Conservation (phyloP, 371 early-diverging fungal genomes). For the Syncephalis plumigaleata region DNA sequence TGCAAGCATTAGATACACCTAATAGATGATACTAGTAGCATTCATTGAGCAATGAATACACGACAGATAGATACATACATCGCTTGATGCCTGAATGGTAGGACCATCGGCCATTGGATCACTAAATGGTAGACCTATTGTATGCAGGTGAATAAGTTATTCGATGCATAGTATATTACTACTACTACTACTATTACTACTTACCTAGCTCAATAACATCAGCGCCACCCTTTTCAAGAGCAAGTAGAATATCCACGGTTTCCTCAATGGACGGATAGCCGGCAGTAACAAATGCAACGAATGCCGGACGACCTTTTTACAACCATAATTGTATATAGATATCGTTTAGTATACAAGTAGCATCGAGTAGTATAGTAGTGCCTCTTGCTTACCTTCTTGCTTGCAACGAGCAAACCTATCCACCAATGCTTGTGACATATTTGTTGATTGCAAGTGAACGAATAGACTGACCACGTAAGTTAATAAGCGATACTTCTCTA, state of each 20-base stretch:
- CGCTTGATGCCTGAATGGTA: conserved; percentile 81
- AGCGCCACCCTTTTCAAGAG: conserved; percentile 79
- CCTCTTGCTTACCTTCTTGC: background rate
- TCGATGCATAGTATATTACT: background rate
- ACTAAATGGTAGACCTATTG: conserved; percentile 81
- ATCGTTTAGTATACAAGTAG: background rate
- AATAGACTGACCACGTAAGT: too few relatives aligned
- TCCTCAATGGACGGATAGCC: conserved; percentile 68
- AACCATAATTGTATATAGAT: background rate
- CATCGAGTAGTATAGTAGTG: background rate
- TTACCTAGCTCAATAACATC: conserved; percentile 93
- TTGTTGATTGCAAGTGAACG: too few relatives aligned
- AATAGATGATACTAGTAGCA: background rate
- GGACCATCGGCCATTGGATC: conserved; percentile 97
- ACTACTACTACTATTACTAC: background rate
- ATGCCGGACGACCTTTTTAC: conserved; percentile 55
- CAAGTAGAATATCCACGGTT: conserved; percentile 68
- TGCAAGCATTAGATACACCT: too few relatives aligned
- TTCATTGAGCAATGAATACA: background rate
- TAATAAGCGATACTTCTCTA: too few relatives aligned
- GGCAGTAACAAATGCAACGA: conserved; percentile 86
- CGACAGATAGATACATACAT: too few relatives aligned
- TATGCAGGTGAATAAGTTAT: background rate
- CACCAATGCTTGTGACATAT: too few relatives aligned
- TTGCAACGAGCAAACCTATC: too few relatives aligned